Evolutionary conservation across 371 early-diverging fungal species (phyloP), one percentile per base, ranked within the genome.

Genomic region (Syncephalis fuscata): DNA sequence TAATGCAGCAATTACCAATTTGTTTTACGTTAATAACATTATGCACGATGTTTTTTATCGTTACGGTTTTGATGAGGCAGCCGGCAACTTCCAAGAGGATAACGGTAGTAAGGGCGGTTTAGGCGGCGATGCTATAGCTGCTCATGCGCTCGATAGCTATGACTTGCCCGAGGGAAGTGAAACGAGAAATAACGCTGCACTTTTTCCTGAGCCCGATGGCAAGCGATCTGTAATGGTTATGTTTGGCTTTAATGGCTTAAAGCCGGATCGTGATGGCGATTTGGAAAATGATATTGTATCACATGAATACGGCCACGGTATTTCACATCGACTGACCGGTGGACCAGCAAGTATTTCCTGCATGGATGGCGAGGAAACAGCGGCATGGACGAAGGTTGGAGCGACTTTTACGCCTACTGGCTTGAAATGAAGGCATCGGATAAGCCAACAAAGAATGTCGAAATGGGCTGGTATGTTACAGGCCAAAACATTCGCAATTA

Each of bases 1-100:
- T 37, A 84, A 93, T 55, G 88, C 87, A 0, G 82, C 93, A 0
- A 72, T 92, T 27, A 80, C 88, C 48, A 91, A 95, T 63, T 60
- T 91, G 45, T 95, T 95, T 58, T 95, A 92, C 66, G 82, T 80
- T 76, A 85, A 81, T 63, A 94, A 94, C 62, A 74, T 63, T 48
- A 15, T 40, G 44, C 88, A 88, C 64, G 88, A 88, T 53, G 57
- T 88, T 60, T 76, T 77, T 60, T 79, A 87, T 62, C 68, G 76
- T 44, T 95, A 92, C 54, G 96, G 96, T 0, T 95, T 93, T 60
- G 78, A 82, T 59, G 96, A 95, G 61, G 71, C 73, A 48, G 66
- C 90, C n/a, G 96, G 96, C 23, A 95, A 95, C 66, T 95, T 95
- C 69, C 96, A 95, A 66, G 75, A 86, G 58, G 69, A 80, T 62